Conservation (phyloP, 164 flowering plant species). For the Magnolia kwangsiensis region DNA sequence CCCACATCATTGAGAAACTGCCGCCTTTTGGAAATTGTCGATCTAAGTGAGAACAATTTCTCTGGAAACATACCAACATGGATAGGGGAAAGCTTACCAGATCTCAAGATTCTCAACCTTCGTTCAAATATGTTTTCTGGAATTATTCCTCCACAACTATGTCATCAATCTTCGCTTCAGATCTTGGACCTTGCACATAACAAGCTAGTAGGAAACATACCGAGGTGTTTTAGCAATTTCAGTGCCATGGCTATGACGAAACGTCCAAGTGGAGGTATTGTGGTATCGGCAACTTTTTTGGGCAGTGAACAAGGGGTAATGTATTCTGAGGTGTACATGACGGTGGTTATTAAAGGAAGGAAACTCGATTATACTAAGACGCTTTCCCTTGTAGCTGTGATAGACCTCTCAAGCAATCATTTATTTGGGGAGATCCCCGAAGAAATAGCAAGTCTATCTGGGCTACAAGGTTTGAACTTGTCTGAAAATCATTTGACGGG, state of each 20-base stretch:
- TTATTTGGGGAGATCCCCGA: conserved; percentile 9
- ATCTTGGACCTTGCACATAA: neutral
- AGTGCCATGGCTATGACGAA: neutral
- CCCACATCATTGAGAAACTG: conserved; percentile 3
- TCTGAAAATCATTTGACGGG: conserved; percentile 9
- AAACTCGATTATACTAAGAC: neutral
- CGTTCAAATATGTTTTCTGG: neutral
- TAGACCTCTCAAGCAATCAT: conserved; percentile 17
- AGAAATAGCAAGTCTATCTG: neutral
- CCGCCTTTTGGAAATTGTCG: neutral
- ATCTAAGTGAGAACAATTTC: neutral
- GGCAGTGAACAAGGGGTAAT: no score
- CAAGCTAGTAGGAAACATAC: neutral
- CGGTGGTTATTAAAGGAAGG: neutral
- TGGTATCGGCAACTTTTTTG: no score
- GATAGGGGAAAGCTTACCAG: neutral
- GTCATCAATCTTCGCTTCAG: neutral
- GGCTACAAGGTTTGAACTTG: neutral
- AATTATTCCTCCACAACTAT: neutral
- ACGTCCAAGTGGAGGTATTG: no score
- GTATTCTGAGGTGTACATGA: neutral
- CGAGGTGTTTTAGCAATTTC: neutral
- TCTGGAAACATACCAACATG: neutral
- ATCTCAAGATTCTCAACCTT: neutral
- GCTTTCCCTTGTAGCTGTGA: neutral